Percentiles rank a stretch among this genome's conserved stretches.
Evolutionary conservation across 495 filamentous ascomycete genomes (phyloP).

Genomic region (Aspergillus saccharolyticus): DNA sequence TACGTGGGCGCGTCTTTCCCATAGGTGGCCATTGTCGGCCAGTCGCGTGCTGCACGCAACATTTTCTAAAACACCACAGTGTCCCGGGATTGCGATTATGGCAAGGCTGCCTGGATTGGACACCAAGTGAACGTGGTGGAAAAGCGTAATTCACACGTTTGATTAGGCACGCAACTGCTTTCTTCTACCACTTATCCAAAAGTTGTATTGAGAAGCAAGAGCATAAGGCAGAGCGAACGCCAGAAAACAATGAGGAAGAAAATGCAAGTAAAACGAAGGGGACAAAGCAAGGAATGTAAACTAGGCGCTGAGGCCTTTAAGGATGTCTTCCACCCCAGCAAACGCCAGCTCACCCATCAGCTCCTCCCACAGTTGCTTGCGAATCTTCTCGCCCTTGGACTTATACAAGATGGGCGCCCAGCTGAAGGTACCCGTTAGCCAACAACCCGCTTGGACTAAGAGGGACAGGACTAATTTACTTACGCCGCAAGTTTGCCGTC

Average conservation of each 20-base stretch:
- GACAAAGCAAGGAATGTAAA: no score
- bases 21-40: no score
- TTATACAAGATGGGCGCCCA: constrained; percentile 9
- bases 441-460: background rate
- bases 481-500: constrained; percentile 15
- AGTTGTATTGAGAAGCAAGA: no score
- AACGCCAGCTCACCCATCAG: constrained; percentile 6
- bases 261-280: background rate
- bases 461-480: background rate
- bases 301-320: background rate
- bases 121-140: no score
- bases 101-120: no score
- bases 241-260: background rate
- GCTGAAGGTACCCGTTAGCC: background rate
- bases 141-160: no score
- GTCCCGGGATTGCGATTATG: no score
- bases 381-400: constrained; percentile 4
- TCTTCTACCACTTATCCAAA: no score
- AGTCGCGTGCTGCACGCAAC: no score
- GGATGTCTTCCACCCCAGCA: constrained; percentile 3
- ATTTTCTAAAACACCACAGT: no score
- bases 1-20: no score
- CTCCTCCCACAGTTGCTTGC: constrained; percentile 7
- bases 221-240: background rate
- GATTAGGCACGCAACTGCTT: background rate